Evolutionary conservation across 257 asterid genomes (phyloP), one percentile per base, ranked within the genome.

Genomic region (Ocimum tenuiflorum): DNA sequence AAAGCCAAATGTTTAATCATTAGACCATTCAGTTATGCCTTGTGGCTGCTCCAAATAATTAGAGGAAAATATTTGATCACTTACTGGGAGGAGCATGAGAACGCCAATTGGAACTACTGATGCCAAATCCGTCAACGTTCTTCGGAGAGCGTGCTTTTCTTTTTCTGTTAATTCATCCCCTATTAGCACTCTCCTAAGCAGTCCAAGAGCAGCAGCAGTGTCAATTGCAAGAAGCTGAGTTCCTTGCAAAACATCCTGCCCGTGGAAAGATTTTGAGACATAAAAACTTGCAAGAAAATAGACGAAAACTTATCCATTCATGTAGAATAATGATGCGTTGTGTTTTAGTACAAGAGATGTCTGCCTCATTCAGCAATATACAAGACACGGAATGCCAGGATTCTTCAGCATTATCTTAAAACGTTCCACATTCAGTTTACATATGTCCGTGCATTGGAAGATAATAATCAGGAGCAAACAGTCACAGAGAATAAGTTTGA

Each of bases 61-160:
- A 38, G 60, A 41, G 49, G 38, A 19, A 50, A 73, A 66, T 41
- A 51, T 54, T 41, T 43, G 19, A 56, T n/a, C 19, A 65, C 94
- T 84, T 83, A 92, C 99, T 59, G 99, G 99, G 69, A 94, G 97
- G 61, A 94, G 94, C 99, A 94, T 94, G 63, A 94, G 97, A 77
- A 94, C 48, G 54, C 99, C 95, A 65, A 94, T 94, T 8, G 97
- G 99, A 60, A 94, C 76, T 8, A 88, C 99, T 45, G 99, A 82
- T 65, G 99, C 99, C 86, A 94, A 78, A 76, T 94, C 99, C 2
- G 97, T 90, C 68, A 86, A 71, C 57, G 99, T 94, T 81, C 99
- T 86, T 69, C 82, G 77, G 67, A 94, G 87, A 72, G 96, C 96
- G 78, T 88, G 95, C 62, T 90, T 94, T 80, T 94, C 99, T 72